phyloP scores from a whole-genome alignment of 2,329 filamentous ascomycete genomes.

The Aspergillus sp. region DNA sequence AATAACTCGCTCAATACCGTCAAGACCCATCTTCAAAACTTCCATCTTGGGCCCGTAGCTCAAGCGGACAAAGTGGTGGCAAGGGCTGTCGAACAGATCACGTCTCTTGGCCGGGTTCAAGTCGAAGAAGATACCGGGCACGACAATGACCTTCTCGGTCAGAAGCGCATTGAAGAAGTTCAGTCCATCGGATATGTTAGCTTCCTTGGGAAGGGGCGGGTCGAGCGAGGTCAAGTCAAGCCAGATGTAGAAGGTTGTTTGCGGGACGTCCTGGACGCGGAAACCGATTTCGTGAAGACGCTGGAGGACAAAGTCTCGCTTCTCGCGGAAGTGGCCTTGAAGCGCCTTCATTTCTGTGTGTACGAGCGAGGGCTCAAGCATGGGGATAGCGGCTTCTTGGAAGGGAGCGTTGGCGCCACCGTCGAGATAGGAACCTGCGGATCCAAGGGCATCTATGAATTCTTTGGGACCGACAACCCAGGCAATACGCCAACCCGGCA shows the following conservation, averaged over 20 bases:
- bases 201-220: conserved; percentile 54
- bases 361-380: conserved; percentile 86
- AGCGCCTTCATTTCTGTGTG: conserved; percentile 83
- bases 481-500: conserved; percentile 93
- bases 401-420: conserved; percentile 93
- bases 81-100: conserved; percentile 91
- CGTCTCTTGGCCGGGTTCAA: conserved; percentile 85
- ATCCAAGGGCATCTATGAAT: conserved; percentile 90
- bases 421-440: conserved; percentile 90
- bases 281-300: conserved; percentile 86
- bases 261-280: conserved; percentile 76
- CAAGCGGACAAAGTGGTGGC: conserved; percentile 86
- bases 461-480: conserved; percentile 97
- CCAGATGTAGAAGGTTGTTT: conserved; percentile 95
- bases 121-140: conserved; percentile 97
- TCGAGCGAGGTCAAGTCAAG: conserved; percentile 56
- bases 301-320: conserved; percentile 85
- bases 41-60: conserved; percentile 85
- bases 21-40: conserved; percentile 72
- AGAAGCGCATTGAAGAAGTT: conserved; percentile 97
- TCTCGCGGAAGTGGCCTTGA: conserved; percentile 85
- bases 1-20: conserved; percentile 81
- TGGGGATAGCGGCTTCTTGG: conserved; percentile 87
- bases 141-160: conserved; percentile 92
- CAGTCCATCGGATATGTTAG: conserved; percentile 84